Conservation (phyloP, 371 early-diverging fungal genomes). For the Mucor ambiguus region DNA sequence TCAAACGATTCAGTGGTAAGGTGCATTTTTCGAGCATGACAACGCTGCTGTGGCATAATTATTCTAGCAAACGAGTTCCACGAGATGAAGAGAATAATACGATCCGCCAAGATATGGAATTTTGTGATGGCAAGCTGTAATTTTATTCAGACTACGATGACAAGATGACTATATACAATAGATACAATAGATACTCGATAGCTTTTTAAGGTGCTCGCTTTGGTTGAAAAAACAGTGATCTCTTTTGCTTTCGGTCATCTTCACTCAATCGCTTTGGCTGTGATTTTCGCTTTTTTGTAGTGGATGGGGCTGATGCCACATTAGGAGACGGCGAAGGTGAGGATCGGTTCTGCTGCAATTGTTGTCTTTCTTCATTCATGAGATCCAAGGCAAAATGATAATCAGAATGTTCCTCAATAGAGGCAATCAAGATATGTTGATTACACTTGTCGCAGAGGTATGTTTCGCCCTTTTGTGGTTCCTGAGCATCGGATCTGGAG, state of each 20-base stretch:
- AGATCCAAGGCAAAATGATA: slow-evolving; percentile 53
- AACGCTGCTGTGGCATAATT: too few species aligned
- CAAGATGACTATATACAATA: not conserved
- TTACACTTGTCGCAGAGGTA: slow-evolving; percentile 44
- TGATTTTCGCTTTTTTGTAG: slow-evolving; percentile 8
- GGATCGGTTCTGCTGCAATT: not conserved
- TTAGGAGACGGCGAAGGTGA: not conserved
- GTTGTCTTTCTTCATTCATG: slow-evolving; percentile 16
- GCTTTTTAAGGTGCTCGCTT: not conserved
- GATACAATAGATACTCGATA: not conserved
- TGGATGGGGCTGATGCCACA: not conserved
- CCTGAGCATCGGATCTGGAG: not conserved
- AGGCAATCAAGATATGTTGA: slow-evolving; percentile 20
- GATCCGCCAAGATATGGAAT: too few species aligned
- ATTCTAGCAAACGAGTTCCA: too few species aligned
- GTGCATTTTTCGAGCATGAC: too few species aligned
- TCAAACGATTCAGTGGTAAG: too few species aligned
- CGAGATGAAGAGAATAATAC: too few species aligned
- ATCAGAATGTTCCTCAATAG: slow-evolving; percentile 51
- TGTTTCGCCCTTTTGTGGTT: not conserved
- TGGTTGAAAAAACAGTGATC: slow-evolving; percentile 9
- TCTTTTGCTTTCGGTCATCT: not conserved
- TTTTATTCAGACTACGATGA: not conserved
- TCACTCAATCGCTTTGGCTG: not conserved
- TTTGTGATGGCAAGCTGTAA: not conserved